Evolutionary conservation across 2,329 filamentous ascomycete genomes (phyloP).

Genomic region (Xenosphaeropsis pyriputrescens): DNA sequence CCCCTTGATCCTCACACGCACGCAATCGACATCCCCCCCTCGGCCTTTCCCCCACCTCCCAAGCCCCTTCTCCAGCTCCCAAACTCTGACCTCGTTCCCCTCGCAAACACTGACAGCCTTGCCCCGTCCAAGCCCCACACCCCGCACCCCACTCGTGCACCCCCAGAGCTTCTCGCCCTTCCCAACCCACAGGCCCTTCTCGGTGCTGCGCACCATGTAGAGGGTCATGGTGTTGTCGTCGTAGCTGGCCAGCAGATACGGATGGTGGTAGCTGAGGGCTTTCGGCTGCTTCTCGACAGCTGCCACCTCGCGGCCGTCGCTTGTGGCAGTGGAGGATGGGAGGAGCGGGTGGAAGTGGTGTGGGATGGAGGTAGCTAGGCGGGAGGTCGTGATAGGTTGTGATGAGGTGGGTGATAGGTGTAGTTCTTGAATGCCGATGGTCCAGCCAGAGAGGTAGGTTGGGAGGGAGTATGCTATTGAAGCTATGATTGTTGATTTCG

Average conservation of each 20-base stretch:
- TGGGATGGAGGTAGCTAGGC: conserved; percentile 32
- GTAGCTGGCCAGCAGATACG: conserved; percentile 55
- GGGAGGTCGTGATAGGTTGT: conserved; percentile 25
- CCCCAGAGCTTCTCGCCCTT: conserved; percentile 52
- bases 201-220: conserved; percentile 50
- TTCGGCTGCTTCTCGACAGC: conserved; percentile 9
- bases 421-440: conserved; percentile 81
- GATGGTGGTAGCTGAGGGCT: conserved; percentile 35
- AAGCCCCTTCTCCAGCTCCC: conserved; percentile 1
- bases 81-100: conserved; percentile 31
- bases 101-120: conserved; percentile 56
- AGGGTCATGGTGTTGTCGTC: conserved; percentile 58
- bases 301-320: conserved; percentile 23
- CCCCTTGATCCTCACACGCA: too few species aligned
- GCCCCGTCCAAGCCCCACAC: conserved; percentile 53
- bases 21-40: neutral
- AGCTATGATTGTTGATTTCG: conserved; percentile 50
- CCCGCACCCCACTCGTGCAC: conserved; percentile 55
- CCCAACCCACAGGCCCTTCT: conserved; percentile 37
- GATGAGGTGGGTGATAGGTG: conserved; percentile 30
- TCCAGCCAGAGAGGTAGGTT: conserved; percentile 67
- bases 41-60: neutral
- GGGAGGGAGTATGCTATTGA: conserved; percentile 79
- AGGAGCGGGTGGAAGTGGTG: conserved; percentile 25
- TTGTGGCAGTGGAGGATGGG: conserved; percentile 10